Evolutionary conservation across 176 grass and related monocot species (phyloP).

Genomic region (Tillandsia fasciculata): DNA sequence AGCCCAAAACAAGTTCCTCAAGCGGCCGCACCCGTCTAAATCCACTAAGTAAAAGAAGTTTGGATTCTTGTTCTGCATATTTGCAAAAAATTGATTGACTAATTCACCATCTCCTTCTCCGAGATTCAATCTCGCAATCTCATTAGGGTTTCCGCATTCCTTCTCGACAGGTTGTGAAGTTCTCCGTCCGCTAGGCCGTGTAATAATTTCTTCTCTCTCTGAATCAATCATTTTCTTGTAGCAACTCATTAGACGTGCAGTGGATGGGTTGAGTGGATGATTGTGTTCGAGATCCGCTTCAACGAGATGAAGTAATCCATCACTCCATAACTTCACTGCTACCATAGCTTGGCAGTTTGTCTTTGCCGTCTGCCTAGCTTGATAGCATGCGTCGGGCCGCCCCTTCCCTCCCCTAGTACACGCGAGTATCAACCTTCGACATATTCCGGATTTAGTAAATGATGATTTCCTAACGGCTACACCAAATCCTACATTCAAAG

Average conservation of each 20-base stretch:
- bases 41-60: slow-evolving; percentile 80
- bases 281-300: slow-evolving; percentile 75
- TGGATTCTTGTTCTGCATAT: slow-evolving; percentile 49
- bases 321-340: slow-evolving; percentile 67
- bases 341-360: slow-evolving; percentile 83
- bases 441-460: slow-evolving; percentile 71
- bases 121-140: slow-evolving; percentile 56
- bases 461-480: slow-evolving; percentile 52
- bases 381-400: slow-evolving; percentile 63
- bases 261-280: slow-evolving; percentile 62
- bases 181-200: slow-evolving; percentile 37
- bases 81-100: slow-evolving; percentile 33
- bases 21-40: slow-evolving; percentile 59
- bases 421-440: slow-evolving; percentile 65
- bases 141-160: slow-evolving; percentile 35
- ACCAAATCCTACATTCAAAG: slow-evolving; percentile 54
- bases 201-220: slow-evolving; percentile 28
- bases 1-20: slow-evolving; percentile 81
- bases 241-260: slow-evolving; percentile 37
- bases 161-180: slow-evolving; percentile 46
- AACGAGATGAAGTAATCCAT: slow-evolving; percentile 78
- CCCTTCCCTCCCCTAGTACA: slow-evolving; percentile 79
- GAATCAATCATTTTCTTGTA: slow-evolving; percentile 59
- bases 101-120: slow-evolving; percentile 39
- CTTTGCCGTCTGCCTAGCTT: slow-evolving; percentile 64